These are phyloP conservation scores for Pichia sp. DNA, from an alignment of 1,139 yeast genomes.

Conservation along the genomic window DNA sequence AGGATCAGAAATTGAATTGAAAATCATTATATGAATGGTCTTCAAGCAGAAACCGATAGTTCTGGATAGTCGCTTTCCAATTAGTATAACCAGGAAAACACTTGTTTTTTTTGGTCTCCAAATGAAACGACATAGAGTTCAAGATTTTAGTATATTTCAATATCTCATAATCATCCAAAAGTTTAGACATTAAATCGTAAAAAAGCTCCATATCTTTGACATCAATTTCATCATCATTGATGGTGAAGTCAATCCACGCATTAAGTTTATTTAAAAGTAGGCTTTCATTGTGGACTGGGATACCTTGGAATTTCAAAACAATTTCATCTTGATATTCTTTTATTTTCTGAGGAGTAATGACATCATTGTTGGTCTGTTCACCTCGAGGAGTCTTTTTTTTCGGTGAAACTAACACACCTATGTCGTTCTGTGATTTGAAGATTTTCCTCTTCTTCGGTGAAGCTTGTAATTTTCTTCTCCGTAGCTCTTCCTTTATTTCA, in stretches of 20 bases:
- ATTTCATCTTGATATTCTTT: conserved; percentile 1
- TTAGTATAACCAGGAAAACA: conserved; percentile 8
- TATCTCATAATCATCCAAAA: conserved; percentile 8
- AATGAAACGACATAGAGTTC: not conserved
- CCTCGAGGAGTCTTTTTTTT: conserved; percentile 6
- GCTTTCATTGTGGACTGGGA: conserved; percentile 13
- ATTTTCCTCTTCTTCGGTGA: conserved; percentile 15
- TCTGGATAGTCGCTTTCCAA: conserved; percentile 15
- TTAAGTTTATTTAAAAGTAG: conserved; percentile 11
- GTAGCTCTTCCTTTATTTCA: conserved; percentile 40
- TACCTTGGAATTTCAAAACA: conserved; percentile 18
- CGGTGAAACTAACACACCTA: conserved; percentile 14
- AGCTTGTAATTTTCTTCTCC: conserved; percentile 18
- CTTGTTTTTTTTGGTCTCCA: not conserved
- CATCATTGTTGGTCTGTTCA: not conserved
- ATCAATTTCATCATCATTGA: conserved; percentile 15
- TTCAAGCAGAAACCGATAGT: conserved; percentile 12
- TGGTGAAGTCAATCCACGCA: conserved; percentile 19
- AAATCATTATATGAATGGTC: conserved; percentile 14
- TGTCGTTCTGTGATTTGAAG: conserved; percentile 9
- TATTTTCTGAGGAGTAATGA: conserved; percentile 4
- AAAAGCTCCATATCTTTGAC: conserved; percentile 20
- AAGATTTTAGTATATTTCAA: conserved; percentile 7
- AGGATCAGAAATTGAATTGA: conserved; percentile 14
- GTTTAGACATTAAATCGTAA: conserved; percentile 19